Evolutionary conservation across 2,329 filamentous ascomycete genomes (phyloP).

Genomic region (Arthrobotrys entomopaga): DNA sequence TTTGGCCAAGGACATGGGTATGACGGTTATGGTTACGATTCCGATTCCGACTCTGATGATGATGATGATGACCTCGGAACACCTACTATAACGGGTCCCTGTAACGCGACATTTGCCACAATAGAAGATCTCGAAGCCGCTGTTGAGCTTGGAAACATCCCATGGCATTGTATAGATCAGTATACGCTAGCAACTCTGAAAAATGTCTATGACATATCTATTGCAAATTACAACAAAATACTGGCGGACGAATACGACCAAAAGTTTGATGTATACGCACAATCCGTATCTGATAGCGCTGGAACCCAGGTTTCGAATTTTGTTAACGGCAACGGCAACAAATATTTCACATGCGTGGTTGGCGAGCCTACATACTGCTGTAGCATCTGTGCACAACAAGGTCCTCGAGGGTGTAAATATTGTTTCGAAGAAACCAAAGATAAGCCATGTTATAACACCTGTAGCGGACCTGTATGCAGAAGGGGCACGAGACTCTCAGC

Average conservation of each 20-base stretch:
- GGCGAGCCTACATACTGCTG: constrained; percentile 35
- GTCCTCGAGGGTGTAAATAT: constrained; percentile 2
- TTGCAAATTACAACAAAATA: neutral
- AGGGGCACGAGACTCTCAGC: neutral
- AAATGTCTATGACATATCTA: neutral
- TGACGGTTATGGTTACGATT: neutral
- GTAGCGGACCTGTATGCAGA: neutral
- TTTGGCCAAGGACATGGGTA: neutral
- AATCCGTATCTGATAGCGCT: constrained; percentile 38
- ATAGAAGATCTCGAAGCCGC: neutral
- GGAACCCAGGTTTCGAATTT: constrained; percentile 50
- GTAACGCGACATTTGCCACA: neutral
- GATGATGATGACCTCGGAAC: no score
- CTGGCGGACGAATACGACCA: constrained; percentile 57
- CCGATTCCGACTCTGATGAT: neutral
- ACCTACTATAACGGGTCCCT: no score
- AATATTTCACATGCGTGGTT: constrained; percentile 56
- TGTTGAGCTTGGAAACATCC: neutral
- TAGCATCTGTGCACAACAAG: neutral
- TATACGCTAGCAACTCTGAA: constrained; percentile 3
- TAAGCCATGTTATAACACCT: neutral
- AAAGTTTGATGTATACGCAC: constrained; percentile 57
- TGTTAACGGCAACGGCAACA: constrained; percentile 54
- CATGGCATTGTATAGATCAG: neutral
- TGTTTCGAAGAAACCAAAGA: neutral